phyloP scores from a whole-genome alignment of 208 protist genomes.

The Willaertia magna region DNA sequence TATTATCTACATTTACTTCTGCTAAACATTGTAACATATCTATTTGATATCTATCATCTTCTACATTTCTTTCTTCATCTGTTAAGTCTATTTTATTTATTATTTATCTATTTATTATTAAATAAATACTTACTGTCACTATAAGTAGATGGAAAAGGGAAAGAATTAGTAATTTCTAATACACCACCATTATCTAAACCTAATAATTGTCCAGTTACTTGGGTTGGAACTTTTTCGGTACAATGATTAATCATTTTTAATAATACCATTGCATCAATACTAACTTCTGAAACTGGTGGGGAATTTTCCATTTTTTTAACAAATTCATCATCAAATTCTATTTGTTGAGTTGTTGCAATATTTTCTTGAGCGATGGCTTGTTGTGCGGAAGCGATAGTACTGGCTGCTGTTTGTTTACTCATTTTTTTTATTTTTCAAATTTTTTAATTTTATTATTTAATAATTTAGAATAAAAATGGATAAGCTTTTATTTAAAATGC shows the following conservation, averaged over 20 bases:
- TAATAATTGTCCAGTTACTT: background rate
- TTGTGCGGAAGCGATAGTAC: background rate
- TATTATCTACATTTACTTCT: background rate
- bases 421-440: no score
- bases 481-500: no score
- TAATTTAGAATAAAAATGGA: no score
- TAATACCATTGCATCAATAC: background rate
- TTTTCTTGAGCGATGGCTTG: background rate
- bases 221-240: background rate
- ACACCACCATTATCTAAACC: background rate
- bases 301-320: background rate
- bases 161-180: background rate
- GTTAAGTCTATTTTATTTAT: background rate
- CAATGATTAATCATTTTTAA: slow-evolving; percentile 10
- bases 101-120: background rate
- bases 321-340: background rate
- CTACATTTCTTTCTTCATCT: background rate
- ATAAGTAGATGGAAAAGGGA: background rate
- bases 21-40: background rate
- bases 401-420: background rate
- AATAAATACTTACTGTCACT: background rate
- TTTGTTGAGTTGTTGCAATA: background rate
- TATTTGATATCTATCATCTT: background rate
- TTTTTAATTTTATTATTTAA: no score
- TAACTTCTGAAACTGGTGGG: background rate